Conservation (phyloP, 2,329 filamentous ascomycete genomes). For the Fusarium pseudograminearum region DNA sequence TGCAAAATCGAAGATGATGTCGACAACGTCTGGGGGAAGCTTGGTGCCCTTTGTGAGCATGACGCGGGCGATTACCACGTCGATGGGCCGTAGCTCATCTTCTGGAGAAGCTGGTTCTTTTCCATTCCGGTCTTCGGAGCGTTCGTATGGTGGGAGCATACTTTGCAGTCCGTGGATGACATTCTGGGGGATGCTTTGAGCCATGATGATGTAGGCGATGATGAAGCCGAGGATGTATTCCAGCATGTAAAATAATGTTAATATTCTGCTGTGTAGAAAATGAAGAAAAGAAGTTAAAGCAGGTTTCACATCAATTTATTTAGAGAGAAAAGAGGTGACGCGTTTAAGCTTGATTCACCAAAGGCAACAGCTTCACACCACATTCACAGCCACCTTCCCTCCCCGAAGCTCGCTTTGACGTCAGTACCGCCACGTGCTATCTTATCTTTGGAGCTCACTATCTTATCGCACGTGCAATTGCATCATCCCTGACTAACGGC, state of each 20-base stretch:
- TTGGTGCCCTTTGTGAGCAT: slow-evolving; percentile 58
- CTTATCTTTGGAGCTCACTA: slow-evolving; percentile 26
- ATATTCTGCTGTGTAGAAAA: not conserved
- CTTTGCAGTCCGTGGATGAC: slow-evolving; percentile 38
- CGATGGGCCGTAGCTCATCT: slow-evolving; percentile 57
- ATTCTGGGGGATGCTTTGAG: slow-evolving; percentile 44
- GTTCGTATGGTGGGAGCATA: slow-evolving; percentile 10
- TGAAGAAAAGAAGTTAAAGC: not conserved
- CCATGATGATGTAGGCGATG: slow-evolving; percentile 44
- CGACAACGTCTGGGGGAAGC: slow-evolving; percentile 67
- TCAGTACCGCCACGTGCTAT: slow-evolving; percentile 30
- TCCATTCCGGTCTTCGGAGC: slow-evolving; percentile 5
- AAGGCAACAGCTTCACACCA: slow-evolving; percentile 35
- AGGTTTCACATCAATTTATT: not conserved
- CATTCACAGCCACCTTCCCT: slow-evolving; percentile 1
- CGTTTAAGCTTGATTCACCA: slow-evolving; percentile 26
- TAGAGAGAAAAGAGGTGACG: slow-evolving; percentile 30
- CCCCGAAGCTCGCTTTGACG: slow-evolving; percentile 27
- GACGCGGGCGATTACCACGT: slow-evolving; percentile 63
- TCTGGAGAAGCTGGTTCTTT: not conserved
- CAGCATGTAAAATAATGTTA: slow-evolving; percentile 28
- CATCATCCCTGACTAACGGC: slow-evolving; percentile 38
- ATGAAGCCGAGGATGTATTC: slow-evolving; percentile 27
- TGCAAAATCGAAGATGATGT: slow-evolving; percentile 68
- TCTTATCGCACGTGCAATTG: slow-evolving; percentile 47